These are phyloP conservation scores for Camellia oleifera DNA, from an alignment of 179 eudicot species.

Conservation along the genomic window DNA sequence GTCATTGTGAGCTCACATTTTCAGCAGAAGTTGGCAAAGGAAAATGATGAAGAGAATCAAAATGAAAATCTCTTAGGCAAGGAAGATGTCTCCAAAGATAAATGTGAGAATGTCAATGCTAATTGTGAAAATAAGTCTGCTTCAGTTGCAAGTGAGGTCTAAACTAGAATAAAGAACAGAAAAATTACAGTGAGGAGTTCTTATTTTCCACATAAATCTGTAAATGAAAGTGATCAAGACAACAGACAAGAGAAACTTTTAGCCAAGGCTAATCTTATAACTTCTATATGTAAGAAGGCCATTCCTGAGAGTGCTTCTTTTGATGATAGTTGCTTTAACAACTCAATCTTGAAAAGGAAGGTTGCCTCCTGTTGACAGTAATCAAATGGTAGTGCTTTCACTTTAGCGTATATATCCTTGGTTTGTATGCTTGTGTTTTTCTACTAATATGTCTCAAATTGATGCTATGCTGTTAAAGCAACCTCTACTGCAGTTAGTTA, in stretches of 20 bases:
- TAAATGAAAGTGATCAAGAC: constrained; percentile 27
- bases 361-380: constrained; percentile 30
- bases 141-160: constrained; percentile 20
- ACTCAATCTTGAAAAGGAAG: constrained; percentile 53
- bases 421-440: background rate
- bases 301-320: constrained; percentile 23
- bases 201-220: constrained; percentile 44
- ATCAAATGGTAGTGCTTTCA: constrained; percentile 33
- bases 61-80: constrained; percentile 16
- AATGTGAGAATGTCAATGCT: constrained; percentile 5
- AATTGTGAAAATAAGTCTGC: constrained; percentile 24
- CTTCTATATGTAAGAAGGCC: constrained; percentile 21
- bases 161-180: constrained; percentile 18
- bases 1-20: constrained; percentile 35
- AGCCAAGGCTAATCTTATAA: constrained; percentile 20
- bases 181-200: constrained; percentile 35
- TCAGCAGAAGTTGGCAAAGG: constrained; percentile 24
- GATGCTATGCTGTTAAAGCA: no score
- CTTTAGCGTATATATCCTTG: background rate
- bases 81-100: constrained; percentile 8
- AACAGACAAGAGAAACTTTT: constrained; percentile 19
- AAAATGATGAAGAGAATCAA: constrained; percentile 20
- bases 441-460: background rate
- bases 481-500: no score
- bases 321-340: constrained; percentile 18